Conservation (phyloP, 1,284 basidiomycete genomes). For the Sporisorium exsertum region DNA sequence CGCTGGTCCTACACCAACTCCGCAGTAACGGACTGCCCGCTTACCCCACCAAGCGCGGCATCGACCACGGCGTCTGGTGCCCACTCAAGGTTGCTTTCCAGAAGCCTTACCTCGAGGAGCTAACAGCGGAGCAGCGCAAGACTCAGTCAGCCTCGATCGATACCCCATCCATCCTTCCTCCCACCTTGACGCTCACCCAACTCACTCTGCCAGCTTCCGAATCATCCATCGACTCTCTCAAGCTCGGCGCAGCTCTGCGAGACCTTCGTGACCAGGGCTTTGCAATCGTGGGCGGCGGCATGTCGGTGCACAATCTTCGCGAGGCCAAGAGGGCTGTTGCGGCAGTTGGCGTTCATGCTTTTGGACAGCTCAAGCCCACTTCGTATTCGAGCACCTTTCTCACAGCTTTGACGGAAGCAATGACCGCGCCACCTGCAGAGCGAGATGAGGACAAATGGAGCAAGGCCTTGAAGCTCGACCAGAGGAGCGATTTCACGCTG, state of each 20-base stretch:
- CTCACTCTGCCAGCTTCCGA: slow-evolving; percentile 70
- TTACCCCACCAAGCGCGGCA: slow-evolving; percentile 63
- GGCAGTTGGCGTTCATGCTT: slow-evolving; percentile 11
- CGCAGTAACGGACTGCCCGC: slow-evolving; percentile 37
- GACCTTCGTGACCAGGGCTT: slow-evolving; percentile 63
- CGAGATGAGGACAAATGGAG: slow-evolving; percentile 30
- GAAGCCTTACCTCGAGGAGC: slow-evolving; percentile 29
- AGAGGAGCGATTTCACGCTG: slow-evolving; percentile 28
- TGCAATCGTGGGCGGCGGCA: slow-evolving; percentile 55
- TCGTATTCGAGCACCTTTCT: slow-evolving; percentile 36
- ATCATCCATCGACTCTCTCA: slow-evolving; percentile 60
- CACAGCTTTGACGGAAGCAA: slow-evolving; percentile 34
- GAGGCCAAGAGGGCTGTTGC: slow-evolving; percentile 36
- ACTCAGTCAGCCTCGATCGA: slow-evolving; percentile 17
- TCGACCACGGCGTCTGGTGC: slow-evolving; percentile 72
- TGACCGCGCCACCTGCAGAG: slow-evolving; percentile 22
- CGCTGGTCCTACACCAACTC: slow-evolving; percentile 62
- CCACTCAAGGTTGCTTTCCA: slow-evolving; percentile 71
- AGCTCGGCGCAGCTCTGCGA: slow-evolving; percentile 70
- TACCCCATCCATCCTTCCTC: slow-evolving; percentile 47
- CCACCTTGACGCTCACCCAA: slow-evolving; percentile 70
- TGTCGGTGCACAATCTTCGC: slow-evolving; percentile 61
- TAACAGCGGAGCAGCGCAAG: slow-evolving; percentile 20
- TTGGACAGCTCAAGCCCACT: slow-evolving; percentile 4
- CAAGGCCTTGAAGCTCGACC: slow-evolving; percentile 29